Evolutionary conservation across 805 yeast species (phyloP).

Genomic region (Candida taoyuanica): DNA sequence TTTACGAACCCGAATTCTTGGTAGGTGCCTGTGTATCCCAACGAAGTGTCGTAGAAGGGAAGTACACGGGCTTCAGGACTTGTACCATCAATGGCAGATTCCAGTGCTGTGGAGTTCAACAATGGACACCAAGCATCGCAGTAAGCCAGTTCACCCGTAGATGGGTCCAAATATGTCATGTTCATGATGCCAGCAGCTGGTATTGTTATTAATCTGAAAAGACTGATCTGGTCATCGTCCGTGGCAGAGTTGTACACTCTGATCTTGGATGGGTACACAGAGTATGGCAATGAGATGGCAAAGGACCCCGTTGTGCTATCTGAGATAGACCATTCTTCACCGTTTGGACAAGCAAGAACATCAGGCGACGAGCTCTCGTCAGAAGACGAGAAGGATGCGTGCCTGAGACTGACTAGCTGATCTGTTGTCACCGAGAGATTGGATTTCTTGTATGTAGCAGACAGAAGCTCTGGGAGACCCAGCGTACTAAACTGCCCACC

Average conservation of each 20-base stretch:
- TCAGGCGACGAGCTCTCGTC: conserved; percentile 31
- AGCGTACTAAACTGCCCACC: conserved; percentile 68
- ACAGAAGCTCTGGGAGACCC: conserved; percentile 26
- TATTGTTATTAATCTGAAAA: conserved; percentile 67
- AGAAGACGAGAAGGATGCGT: conserved; percentile 47
- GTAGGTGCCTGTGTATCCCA: conserved; percentile 40
- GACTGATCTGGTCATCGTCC: conserved; percentile 41
- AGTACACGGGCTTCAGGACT: conserved; percentile 10
- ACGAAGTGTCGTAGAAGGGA: conserved; percentile 30
- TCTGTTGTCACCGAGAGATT: conserved; percentile 45
- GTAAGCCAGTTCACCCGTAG: conserved; percentile 44
- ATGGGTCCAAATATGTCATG: conserved; percentile 76
- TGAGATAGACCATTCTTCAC: conserved; percentile 49
- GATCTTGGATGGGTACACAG: conserved; percentile 62
- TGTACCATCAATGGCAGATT: conserved; percentile 9
- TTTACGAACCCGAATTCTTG: conserved; percentile 85
- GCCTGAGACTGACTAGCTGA: conserved; percentile 55
- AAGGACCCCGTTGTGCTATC: conserved; percentile 57
- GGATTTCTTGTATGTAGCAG: conserved; percentile 34
- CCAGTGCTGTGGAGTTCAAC: conserved; percentile 35
- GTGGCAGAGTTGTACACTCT: conserved; percentile 60
- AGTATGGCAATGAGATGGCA: conserved; percentile 53
- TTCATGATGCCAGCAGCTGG: conserved; percentile 93
- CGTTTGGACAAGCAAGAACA: conserved; percentile 47
- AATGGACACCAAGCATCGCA: conserved; percentile 95